Evolutionary conservation across 2,329 filamentous ascomycete genomes (phyloP).

Genomic region (Blastomyces emzantsi): DNA sequence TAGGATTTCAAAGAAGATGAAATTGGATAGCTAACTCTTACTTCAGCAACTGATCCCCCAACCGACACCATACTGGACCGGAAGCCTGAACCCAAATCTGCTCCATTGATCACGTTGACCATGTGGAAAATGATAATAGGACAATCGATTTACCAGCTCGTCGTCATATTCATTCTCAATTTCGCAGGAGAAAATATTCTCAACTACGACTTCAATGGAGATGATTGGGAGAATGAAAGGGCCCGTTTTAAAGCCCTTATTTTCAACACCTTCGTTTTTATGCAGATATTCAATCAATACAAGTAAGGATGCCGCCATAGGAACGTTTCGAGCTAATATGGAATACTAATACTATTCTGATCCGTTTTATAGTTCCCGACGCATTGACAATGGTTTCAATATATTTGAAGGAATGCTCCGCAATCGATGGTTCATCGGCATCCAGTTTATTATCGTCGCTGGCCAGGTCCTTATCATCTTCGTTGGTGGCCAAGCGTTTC

Average conservation of each 20-base stretch:
- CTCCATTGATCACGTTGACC: constrained; percentile 71
- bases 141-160: constrained; percentile 80
- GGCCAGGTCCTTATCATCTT: constrained; percentile 66
- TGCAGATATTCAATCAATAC: constrained; percentile 70
- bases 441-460: constrained; percentile 57
- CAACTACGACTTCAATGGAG: constrained; percentile 41
- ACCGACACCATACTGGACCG: constrained; percentile 69
- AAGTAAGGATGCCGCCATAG: constrained; percentile 12
- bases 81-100: constrained; percentile 66
- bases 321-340: background rate
- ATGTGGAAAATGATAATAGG: constrained; percentile 99
- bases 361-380: constrained; percentile 24
- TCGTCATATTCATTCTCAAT: constrained; percentile 72
- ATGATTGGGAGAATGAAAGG: constrained; percentile 27
- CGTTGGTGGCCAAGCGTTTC: constrained; percentile 59
- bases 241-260: constrained; percentile 66
- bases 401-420: constrained; percentile 36
- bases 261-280: constrained; percentile 99
- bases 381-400: constrained; percentile 38
- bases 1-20: background rate
- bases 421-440: constrained; percentile 47
- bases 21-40: constrained; percentile 9
- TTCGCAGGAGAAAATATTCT: constrained; percentile 60
- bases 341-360: constrained; percentile 2
- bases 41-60: constrained; percentile 68